These are phyloP conservation scores for Cichorium intybus DNA, from an alignment of 140 eudicot species.

Conservation along the genomic window DNA sequence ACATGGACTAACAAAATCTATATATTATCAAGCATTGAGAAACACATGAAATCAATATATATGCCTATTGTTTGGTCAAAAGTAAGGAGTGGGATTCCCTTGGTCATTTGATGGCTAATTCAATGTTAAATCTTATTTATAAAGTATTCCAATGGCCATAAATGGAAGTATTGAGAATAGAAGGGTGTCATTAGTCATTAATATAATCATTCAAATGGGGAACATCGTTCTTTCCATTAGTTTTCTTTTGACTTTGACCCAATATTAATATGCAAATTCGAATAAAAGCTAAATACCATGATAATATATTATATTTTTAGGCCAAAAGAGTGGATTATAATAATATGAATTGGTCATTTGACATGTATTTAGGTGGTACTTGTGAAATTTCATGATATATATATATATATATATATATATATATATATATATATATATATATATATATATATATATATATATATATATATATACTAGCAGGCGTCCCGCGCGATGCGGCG, in stretches of 20 bases:
- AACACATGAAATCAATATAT: constrained; percentile 15
- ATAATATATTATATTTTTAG: not conserved
- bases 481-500: too few relatives aligned
- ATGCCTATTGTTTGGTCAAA: constrained; percentile 19
- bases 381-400: too few relatives aligned
- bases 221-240: constrained; percentile 23
- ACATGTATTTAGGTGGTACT: too few relatives aligned
- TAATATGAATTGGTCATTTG: not conserved
- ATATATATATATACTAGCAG: too few relatives aligned
- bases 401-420: too few relatives aligned
- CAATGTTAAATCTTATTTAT: not conserved
- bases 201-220: constrained; percentile 26
- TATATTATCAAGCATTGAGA: not conserved
- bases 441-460: too few relatives aligned
- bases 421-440: too few relatives aligned
- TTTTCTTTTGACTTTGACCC: constrained; percentile 25
- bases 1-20: not conserved
- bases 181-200: constrained; percentile 9
- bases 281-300: not conserved
- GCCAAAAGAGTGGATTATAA: not conserved
- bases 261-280: not conserved
- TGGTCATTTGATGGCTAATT: constrained; percentile 12
- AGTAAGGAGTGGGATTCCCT: constrained; percentile 20
- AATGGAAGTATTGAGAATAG: constrained; percentile 21
- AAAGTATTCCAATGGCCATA: constrained; percentile 21